Base-by-base conservation (phyloP, 768 basidiomycete genomes). In the Gyrodon lividus region DNA sequence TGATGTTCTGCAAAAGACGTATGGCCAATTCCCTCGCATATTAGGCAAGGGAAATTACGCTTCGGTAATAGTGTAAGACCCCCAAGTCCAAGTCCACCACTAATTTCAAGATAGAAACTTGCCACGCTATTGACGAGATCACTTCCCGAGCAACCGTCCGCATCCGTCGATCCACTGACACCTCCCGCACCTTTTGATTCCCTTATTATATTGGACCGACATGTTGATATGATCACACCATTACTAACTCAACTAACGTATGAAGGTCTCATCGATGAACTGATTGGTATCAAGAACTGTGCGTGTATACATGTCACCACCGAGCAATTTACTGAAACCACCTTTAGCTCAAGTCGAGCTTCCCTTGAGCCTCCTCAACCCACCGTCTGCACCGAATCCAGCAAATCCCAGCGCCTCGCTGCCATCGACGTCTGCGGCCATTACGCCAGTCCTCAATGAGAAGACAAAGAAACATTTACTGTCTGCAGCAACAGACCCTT, bases 191-290 rank as follows among this genome's bases (percentile, higher is more conserved):
- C 76, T 45, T 78, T 98, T 48, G 97, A 99, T 65, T 86, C 84
- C 13, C 72, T 98, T 52, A 86, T 99, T 58, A 77, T 98, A 33
- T 60, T 99, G 51, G 97, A 99, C 67, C 84, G 97, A 43, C 83
- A 85, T 30, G 84, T 89, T 9, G 97, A 99, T 63, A 89, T 98
- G 89, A 84, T 98, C 52, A 97, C 97, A 0, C 93, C 97, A 1
- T 75, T 98, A 45, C 80, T 96, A 41, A 98, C 97, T 2, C 95
- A 98, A 62, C 74, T 98, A 50, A 99, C 97, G 0, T 98, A 98
- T 59, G 89, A 98, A 66, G 97, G 97, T 17, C 84, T 99, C 43
- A 77, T 98, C 30, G 97, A 98, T 63, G 97, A 99, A 67, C 72
- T 92, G 31, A 76, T 97, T 42, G 89, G 92, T 0, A 86, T 99